A percentile compares a stretch with the other conserved stretches of the same genome.
These are phyloP conservation scores for Russula brevipes DNA, from an alignment of 768 basidiomycete species.

Conservation along the genomic window DNA sequence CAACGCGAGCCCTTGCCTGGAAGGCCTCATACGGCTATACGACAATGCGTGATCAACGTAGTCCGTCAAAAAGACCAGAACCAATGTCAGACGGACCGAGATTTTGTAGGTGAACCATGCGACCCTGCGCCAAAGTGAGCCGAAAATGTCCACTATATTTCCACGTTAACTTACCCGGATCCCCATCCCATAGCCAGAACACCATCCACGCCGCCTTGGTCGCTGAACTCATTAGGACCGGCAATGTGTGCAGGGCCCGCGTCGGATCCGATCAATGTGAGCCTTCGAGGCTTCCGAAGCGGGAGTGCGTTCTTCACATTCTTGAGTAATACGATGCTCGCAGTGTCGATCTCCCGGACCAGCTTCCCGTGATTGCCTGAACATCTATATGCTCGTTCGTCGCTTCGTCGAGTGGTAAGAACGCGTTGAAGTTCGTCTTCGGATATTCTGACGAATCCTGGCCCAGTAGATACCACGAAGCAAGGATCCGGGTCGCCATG, in stretches of 20 bases:
- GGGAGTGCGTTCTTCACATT: too few relatives aligned
- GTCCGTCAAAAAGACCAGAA: neutral
- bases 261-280: constrained; percentile 57
- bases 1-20: constrained; percentile 59
- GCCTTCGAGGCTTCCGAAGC: constrained; percentile 44
- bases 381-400: constrained; percentile 64
- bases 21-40: constrained; percentile 73
- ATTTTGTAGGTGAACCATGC: constrained; percentile 73
- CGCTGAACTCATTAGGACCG: constrained; percentile 47
- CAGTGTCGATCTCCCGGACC: constrained; percentile 69
- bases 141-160: neutral
- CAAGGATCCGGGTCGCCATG: constrained; percentile 77
- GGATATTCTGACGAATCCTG: constrained; percentile 65
- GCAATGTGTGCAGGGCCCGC: constrained; percentile 37
- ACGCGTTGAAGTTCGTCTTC: constrained; percentile 63
- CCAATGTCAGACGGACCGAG: constrained; percentile 42
- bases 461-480: constrained; percentile 59
- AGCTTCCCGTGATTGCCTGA: constrained; percentile 61
- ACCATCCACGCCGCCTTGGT: constrained; percentile 44
- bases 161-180: constrained; percentile 43
- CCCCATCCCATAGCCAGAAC: constrained; percentile 95
- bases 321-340: constrained; percentile 54
- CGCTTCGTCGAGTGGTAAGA: constrained; percentile 44
- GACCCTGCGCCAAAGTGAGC: constrained; percentile 38
- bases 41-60: neutral